Evolutionary conservation across 805 yeast species (phyloP), one percentile per base, ranked within the genome.

Genomic region (Candida methanosorbosa): DNA sequence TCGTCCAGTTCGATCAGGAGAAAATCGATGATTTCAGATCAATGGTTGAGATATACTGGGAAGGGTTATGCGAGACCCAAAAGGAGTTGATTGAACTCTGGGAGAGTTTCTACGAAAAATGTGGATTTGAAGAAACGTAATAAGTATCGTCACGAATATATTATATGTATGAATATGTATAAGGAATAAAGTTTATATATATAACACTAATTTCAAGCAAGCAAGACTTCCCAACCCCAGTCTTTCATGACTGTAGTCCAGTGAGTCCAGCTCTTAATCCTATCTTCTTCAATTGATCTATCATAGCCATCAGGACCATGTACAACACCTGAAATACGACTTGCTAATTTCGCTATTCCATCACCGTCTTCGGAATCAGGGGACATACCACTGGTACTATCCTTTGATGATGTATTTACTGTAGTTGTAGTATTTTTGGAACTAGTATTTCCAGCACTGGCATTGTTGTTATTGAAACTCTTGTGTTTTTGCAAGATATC

Each of bases 61-160:
- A 92, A 56, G 76, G 92, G 34, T 73, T 92, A 18, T 82, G 88
- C 36, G 98, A 92, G 58, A 70, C 87, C 22, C 98, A 92, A 58
- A 92, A 92, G 60, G 96, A 87, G 54, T 77, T 81, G 22, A 83
- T 83, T 39, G 94, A 83, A 51, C 56, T 80, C n/a, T 83, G 90
- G 85, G 92, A 83, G 54, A 77, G 87, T 0, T 92, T 90, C 52
- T 87, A 86, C 51, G 84, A 80, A 33, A 63, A 57, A 33, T 57
- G 63, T 38, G 49, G 53, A 15, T 57, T 59, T 40, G 51, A 52
- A 30, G 31, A n/a, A n/a, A n/a, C n/a, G n/a, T n/a, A 33, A 36
- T 23, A 16, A 14, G 17, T 18, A 8, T 16, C 24, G 15, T 14
- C 16, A 19, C 12, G 27, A 12, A 31, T 16, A 24, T 15, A 31